These are phyloP conservation scores for Kluyveromyces siamensis DNA, from an alignment of 805 yeast species.

Conservation along the genomic window DNA sequence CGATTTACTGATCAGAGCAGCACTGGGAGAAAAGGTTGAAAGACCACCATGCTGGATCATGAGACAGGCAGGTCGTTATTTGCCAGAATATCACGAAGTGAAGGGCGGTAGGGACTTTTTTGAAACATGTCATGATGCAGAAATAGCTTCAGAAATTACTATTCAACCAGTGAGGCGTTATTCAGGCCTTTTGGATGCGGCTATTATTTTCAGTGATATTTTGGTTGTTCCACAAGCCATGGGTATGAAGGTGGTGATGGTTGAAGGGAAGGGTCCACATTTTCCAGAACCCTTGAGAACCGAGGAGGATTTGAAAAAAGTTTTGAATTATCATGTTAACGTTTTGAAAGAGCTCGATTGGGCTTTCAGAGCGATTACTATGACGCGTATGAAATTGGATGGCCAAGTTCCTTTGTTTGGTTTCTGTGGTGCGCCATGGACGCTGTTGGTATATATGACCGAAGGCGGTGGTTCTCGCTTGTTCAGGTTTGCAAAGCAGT, in stretches of 20 bases:
- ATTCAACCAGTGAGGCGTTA: constrained; percentile 91
- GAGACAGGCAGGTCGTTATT: constrained; percentile 96
- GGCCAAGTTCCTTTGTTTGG: constrained; percentile 95
- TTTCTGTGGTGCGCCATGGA: constrained; percentile 98
- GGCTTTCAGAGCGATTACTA: constrained; percentile 90
- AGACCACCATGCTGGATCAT: constrained; percentile 97
- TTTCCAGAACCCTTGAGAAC: constrained; percentile 81
- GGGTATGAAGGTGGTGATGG: constrained; percentile 92
- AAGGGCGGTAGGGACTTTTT: constrained; percentile 84
- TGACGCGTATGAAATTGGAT: constrained; percentile 74
- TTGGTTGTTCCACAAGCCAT: constrained; percentile 95
- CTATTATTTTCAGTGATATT: constrained; percentile 92
- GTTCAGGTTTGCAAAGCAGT: constrained; percentile 83
- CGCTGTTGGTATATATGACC: constrained; percentile 89
- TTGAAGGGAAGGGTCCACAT: constrained; percentile 90
- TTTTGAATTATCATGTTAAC: constrained; percentile 53
- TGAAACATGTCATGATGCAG: constrained; percentile 92
- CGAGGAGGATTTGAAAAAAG: constrained; percentile 54
- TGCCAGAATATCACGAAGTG: constrained; percentile 84
- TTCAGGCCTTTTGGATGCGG: constrained; percentile 88
- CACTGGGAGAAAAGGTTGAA: constrained; percentile 81
- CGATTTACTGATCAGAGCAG: constrained; percentile 87
- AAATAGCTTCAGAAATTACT: constrained; percentile 86
- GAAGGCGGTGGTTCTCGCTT: constrained; percentile 95
- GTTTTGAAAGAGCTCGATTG: constrained; percentile 74